phyloP scores from a whole-genome alignment of 257 asterid species.

The Perilla frutescens region DNA sequence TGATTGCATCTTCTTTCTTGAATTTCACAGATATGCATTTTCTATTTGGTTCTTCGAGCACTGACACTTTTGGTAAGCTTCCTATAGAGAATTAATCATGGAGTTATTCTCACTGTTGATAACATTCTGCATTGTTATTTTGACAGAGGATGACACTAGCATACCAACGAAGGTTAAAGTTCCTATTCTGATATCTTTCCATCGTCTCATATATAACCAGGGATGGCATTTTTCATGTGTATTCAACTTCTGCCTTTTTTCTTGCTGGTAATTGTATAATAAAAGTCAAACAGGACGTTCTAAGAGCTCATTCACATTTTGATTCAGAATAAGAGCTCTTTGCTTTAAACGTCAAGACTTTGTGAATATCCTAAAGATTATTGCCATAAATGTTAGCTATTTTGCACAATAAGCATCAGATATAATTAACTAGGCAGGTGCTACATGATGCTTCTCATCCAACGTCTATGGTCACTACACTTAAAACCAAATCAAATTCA shows the following conservation, averaged over 20 bases:
- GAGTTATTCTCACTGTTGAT: slow-evolving; percentile 1
- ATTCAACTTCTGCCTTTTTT: slow-evolving; percentile 30
- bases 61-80: slow-evolving; percentile 95
- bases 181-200: slow-evolving; percentile 84
- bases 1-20: slow-evolving; percentile 25
- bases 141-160: slow-evolving; percentile 98
- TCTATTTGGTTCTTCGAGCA: slow-evolving; percentile 97
- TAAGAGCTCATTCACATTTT: slow-evolving; percentile 11
- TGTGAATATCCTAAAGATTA: slow-evolving; percentile 1
- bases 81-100: slow-evolving; percentile 9
- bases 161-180: slow-evolving; percentile 79
- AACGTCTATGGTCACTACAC: slow-evolving; percentile 21
- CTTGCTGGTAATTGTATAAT: slow-evolving; percentile 2
- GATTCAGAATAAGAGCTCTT: not conserved
- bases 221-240: slow-evolving; percentile 97
- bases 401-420: not conserved
- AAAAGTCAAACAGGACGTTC: not conserved
- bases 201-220: slow-evolving; percentile 75
- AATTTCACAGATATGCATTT: slow-evolving; percentile 81
- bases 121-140: slow-evolving; percentile 35
- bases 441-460: slow-evolving; percentile 17
- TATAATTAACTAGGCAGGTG: not conserved
- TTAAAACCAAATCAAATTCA: not conserved
- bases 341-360: not conserved
- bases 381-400: not conserved